Percentiles rank a stretch among this genome's conserved stretches.
Evolutionary conservation across 305 asterid genomes (phyloP).

Genomic region (Solanum hybrid): DNA sequence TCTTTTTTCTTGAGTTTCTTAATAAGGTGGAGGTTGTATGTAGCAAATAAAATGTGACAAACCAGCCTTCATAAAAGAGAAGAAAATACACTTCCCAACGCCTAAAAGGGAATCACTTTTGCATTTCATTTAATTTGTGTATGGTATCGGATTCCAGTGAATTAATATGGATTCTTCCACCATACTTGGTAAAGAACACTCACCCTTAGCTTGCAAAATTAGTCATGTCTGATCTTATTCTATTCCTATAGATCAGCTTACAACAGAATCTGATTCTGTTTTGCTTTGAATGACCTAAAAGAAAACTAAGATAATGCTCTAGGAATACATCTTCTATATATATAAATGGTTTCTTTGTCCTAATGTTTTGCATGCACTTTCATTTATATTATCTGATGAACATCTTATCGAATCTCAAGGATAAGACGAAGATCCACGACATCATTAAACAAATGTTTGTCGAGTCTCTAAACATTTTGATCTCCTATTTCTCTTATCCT

Average conservation of each 20-base stretch:
- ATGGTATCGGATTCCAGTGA: not conserved
- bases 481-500: not conserved
- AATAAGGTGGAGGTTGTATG: not conserved
- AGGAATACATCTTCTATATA: not conserved
- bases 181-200: not conserved
- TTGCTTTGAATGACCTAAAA: not conserved
- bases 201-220: not conserved
- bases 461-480: not conserved
- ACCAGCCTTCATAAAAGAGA: not conserved
- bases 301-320: not conserved
- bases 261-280: not conserved
- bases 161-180: not conserved
- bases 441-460: not conserved
- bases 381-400: not conserved
- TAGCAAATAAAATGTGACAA: not conserved
- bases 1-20: constrained; percentile 14
- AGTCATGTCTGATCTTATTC: not conserved
- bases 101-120: not conserved
- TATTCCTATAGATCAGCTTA: not conserved
- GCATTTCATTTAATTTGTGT: not conserved
- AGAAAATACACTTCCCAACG: not conserved
- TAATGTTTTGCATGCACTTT: not conserved
- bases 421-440: not conserved
- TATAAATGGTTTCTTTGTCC: not conserved
- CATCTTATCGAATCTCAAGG: not conserved